These are phyloP conservation scores for Wickerhamomyces sp. DNA, from an alignment of 1,139 yeast genomes.

Conservation along the genomic window DNA sequence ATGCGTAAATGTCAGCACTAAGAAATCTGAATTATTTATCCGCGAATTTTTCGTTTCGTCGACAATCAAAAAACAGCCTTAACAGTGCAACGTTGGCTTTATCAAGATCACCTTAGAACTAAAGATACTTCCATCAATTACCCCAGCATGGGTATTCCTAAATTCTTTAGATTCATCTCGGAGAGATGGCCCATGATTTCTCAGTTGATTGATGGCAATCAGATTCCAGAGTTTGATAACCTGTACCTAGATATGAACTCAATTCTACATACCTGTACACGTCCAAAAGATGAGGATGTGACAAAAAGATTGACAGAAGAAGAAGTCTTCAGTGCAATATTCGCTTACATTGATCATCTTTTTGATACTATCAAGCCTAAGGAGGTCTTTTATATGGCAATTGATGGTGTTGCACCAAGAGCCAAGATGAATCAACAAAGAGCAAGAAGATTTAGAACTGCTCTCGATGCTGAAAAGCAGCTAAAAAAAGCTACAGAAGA, in stretches of 20 bases:
- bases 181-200: conserved; percentile 99
- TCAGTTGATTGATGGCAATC: conserved; percentile 77
- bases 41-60: too few species aligned
- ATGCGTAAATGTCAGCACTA: too few species aligned
- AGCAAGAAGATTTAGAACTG: conserved; percentile 93
- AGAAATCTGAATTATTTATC: too few species aligned
- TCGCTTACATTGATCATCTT: conserved; percentile 90
- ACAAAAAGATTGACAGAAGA: conserved; percentile 74
- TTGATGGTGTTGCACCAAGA: conserved; percentile 98
- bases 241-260: conserved; percentile 96
- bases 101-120: too few species aligned
- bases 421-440: conserved; percentile 99
- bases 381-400: conserved; percentile 90
- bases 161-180: conserved; percentile 92
- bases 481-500: conserved; percentile 43
- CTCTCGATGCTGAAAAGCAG: conserved; percentile 84
- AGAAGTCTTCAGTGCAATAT: conserved; percentile 88
- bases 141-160: conserved; percentile 74
- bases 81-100: too few species aligned
- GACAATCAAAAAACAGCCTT: too few species aligned
- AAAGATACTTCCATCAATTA: too few species aligned
- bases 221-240: conserved; percentile 92
- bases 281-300: conserved; percentile 61
- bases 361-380: conserved; percentile 85
- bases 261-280: conserved; percentile 90